Percentiles rank a stretch among this genome's conserved stretches.
These are phyloP conservation scores for Citrus mangshanensis DNA, from an alignment of 345 rosid genomes.

Conservation along the genomic window DNA sequence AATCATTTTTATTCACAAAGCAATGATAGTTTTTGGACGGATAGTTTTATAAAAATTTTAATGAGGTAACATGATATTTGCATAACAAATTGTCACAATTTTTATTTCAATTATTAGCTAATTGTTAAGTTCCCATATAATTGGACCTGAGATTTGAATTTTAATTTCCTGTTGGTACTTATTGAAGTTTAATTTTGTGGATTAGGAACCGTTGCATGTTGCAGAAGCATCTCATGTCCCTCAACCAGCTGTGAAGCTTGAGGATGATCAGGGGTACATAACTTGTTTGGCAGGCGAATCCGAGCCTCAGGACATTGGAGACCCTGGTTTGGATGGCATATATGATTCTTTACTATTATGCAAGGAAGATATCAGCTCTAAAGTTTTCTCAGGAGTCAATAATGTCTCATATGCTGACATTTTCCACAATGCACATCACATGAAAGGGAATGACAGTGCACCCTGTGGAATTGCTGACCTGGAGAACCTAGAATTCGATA, in stretches of 20 bases:
- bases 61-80: neutral
- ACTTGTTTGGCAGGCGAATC: conserved; percentile 71
- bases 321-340: conserved; percentile 27
- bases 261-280: conserved; percentile 19
- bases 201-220: conserved; percentile 35
- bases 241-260: conserved; percentile 15
- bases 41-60: neutral
- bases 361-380: conserved; percentile 45
- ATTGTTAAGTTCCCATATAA: neutral
- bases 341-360: conserved; percentile 47
- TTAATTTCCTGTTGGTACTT: neutral
- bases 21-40: neutral
- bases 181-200: neutral
- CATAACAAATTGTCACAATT: neutral
- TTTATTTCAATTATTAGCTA: neutral
- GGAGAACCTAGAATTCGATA: conserved; percentile 67
- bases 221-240: conserved; percentile 28
- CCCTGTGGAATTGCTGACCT: conserved; percentile 54
- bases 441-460: conserved; percentile 16
- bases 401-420: conserved; percentile 15
- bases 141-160: neutral
- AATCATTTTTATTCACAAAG: neutral
- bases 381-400: conserved; percentile 28
- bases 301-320: conserved; percentile 40
- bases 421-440: conserved; percentile 9